Base-by-base conservation (phyloP, 345 rosid species). In the Citrus australasica region DNA sequence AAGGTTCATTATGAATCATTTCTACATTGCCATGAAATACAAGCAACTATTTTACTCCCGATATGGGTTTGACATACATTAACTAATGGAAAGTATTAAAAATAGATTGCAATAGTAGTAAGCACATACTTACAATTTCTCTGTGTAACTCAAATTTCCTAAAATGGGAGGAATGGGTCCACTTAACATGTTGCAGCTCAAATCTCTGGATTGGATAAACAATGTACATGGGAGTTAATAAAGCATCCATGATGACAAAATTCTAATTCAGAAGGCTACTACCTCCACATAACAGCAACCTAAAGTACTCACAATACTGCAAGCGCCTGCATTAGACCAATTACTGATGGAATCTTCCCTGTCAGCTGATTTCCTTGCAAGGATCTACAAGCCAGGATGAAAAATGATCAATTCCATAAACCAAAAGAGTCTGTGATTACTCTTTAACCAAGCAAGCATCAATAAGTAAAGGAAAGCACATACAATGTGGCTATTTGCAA, bases 241-340 rank as follows among this genome's bases (percentile, higher is more conserved):
- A 63, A 51, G 32, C 33, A 56, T 59, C 51, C 56, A 5, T 24
- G 7, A 1, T 56, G 16, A 55, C 11, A 8, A 19, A 46, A 17
- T 40, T 40, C 13, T 56, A 62, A 77, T 9, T 9, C n/a, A 16
- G 53, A 76, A 79, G 62, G 62, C 66, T 17, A 33, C n/a, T 55
- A 35, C 9, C 33, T 5, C 53, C 71, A 48, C 5, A 62, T 19
- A 51, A n/a, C 25, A 9, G 19, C 38, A 69, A 73, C 51, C 42
- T 33, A 65, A 59, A 56, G 79, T 62, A 84, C 99, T 90, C 87
- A 96, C 99, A 96, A 73, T 25, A 96, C 99, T 77, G 99, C 98
- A 80, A 96, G 99, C 30, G 99, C 99, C 84, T 96, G 99, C 99
- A 96, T 96, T 28, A 96, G 89, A 80, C 99, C 99, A 65, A 96